Conservation (phyloP, 129 eudicot species). For the Scalesia atractyloides region DNA sequence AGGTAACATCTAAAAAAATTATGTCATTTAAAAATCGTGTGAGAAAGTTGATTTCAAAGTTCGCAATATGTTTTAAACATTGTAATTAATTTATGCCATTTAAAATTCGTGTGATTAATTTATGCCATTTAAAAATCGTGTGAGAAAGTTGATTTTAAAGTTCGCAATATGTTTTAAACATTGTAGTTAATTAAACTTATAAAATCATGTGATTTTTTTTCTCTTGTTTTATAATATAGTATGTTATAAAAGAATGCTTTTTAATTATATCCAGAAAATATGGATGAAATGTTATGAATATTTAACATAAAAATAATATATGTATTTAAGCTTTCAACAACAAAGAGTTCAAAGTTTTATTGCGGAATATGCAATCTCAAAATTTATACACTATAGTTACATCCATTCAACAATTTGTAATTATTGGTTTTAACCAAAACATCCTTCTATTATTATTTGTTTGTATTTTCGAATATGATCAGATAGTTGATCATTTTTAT, state of each 20-base stretch:
- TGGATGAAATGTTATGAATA: background rate
- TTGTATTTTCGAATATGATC: background rate
- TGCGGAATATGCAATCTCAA: background rate
- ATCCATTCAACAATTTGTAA: background rate
- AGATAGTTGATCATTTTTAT: background rate
- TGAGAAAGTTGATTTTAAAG: too few relatives aligned
- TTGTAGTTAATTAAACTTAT: too few relatives aligned
- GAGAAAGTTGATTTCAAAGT: too few relatives aligned
- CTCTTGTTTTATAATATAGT: too few relatives aligned
- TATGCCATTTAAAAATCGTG: too few relatives aligned
- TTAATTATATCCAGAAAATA: background rate
- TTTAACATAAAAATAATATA: background rate
- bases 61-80: too few relatives aligned
- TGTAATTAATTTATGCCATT: too few relatives aligned
- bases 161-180: too few relatives aligned
- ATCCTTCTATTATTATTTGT: conserved; percentile 5
- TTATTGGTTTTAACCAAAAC: background rate
- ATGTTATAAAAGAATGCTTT: too few relatives aligned
- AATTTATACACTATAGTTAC: background rate
- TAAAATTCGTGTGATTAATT: too few relatives aligned
- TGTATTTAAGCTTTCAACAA: background rate
- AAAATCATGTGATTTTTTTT: too few relatives aligned
- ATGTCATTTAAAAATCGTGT: too few relatives aligned
- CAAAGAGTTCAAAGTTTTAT: background rate
- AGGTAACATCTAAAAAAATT: background rate